Evolutionary conservation across 805 yeast genomes (phyloP).

Genomic region (Ascoidea rubescens): DNA sequence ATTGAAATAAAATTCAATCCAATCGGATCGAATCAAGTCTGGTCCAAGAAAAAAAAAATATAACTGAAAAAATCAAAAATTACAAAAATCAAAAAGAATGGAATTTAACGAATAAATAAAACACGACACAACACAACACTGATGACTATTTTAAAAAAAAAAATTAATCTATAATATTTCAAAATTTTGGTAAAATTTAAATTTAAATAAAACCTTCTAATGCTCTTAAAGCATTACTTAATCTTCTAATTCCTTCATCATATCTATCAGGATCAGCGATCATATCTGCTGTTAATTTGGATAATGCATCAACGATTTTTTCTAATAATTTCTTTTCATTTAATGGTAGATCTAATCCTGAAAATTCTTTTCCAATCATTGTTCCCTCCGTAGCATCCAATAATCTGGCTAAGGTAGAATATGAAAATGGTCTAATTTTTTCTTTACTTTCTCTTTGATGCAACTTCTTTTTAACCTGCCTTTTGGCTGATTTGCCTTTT

Average conservation of each 20-base stretch:
- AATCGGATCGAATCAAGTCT: too few relatives aligned
- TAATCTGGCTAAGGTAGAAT: constrained; percentile 28
- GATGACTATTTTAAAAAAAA: too few relatives aligned
- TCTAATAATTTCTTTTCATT: constrained; percentile 74
- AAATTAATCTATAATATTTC: too few relatives aligned
- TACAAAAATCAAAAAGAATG: too few relatives aligned
- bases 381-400: constrained; percentile 48
- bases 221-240: constrained; percentile 72
- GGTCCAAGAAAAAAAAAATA: too few relatives aligned
- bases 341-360: constrained; percentile 54
- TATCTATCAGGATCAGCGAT: constrained; percentile 71
- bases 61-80: too few relatives aligned
- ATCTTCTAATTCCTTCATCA: constrained; percentile 64
- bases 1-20: too few relatives aligned
- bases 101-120: too few relatives aligned
- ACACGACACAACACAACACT: too few relatives aligned
- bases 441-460: background rate
- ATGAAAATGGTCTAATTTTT: constrained; percentile 5
- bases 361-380: constrained; percentile 57
- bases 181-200: background rate
- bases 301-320: constrained; percentile 71
- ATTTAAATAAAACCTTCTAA: constrained; percentile 54
- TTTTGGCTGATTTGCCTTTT: background rate
- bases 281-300: constrained; percentile 83
- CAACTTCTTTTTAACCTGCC: background rate